Evolutionary conservation across 192 early-diverging fungal species (phyloP), one percentile per base, ranked within the genome.

Genomic region (Glomus cerebriforme): DNA sequence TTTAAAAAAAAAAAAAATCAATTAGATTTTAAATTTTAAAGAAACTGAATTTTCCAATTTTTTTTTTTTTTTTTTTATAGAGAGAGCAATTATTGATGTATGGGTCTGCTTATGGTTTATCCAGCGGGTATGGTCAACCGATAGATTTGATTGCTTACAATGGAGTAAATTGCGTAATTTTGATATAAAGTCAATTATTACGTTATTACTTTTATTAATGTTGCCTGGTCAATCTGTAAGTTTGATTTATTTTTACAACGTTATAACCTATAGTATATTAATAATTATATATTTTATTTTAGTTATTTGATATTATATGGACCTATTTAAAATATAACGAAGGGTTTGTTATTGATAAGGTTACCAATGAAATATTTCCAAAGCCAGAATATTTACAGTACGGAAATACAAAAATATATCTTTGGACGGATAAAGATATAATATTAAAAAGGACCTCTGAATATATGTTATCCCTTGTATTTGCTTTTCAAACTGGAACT

Each of bases 101-200:
- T 75, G 58, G 31, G 8, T 75, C n/a, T 75, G 58, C 29, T 9
- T 62, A n/a, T 75, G 73, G 73, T 75, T 75, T 62, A 6, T 75
- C 12, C 32, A 62, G 3, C 73, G 73, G 4, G 24, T 75, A 58
- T 75, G 73, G 73, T 10, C 32, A 27, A 60, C 58, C 8, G 73
- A 75, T 24, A 75, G 1, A 75, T 59, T 75, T 24, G 26, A 13
- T 7, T 1, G 22, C 60, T 34, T 75, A 75, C 22, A 27, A 59
- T 75, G 49, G 59, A n/a, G 24, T 29, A 26, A 26, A 24, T 10
- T 75, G n/a, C 31, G 59, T 59, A 60, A 35, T 27, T 19, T 75
- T 3, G 73, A 75, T 59, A 22, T 75, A 75, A 75, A 75, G 22
- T 75, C 73, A 35, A 2, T 60, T 2, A 75, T 75, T n/a, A 62